Evolutionary conservation across 441 rosid genomes (phyloP).

Genomic region (Sinapis alba): DNA sequence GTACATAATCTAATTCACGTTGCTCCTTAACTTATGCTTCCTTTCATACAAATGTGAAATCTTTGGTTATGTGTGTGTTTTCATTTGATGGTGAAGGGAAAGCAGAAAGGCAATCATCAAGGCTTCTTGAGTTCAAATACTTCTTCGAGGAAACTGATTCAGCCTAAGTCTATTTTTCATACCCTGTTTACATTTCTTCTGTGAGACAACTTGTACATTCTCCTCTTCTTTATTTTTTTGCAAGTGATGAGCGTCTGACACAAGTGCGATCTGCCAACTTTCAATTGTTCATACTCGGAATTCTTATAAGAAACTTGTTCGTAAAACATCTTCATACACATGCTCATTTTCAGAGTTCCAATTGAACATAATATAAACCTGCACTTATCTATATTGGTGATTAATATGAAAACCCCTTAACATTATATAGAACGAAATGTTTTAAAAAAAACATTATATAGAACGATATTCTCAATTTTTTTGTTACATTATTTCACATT

Average conservation of each 20-base stretch:
- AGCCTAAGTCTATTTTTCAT: slow-evolving; percentile 73
- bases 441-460: too few relatives aligned
- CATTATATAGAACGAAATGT: neutral
- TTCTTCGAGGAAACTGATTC: slow-evolving; percentile 44
- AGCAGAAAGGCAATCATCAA: slow-evolving; percentile 46
- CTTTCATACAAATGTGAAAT: slow-evolving; percentile 3
- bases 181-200: slow-evolving; percentile 76
- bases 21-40: neutral
- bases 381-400: neutral
- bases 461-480: too few relatives aligned
- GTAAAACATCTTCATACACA: neutral
- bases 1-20: slow-evolving; percentile 33
- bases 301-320: slow-evolving; percentile 10
- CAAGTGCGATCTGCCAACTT: slow-evolving; percentile 40
- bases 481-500: too few relatives aligned
- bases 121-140: slow-evolving; percentile 45
- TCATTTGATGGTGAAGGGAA: slow-evolving; percentile 46
- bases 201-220: slow-evolving; percentile 43
- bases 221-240: slow-evolving; percentile 22
- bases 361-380: neutral
- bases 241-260: slow-evolving; percentile 45
- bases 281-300: slow-evolving; percentile 32
- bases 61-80: neutral
- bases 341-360: neutral
- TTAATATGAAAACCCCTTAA: neutral